Base-by-base conservation (phyloP, 2,329 filamentous ascomycete species). In the Aspergillus fructus region DNA sequence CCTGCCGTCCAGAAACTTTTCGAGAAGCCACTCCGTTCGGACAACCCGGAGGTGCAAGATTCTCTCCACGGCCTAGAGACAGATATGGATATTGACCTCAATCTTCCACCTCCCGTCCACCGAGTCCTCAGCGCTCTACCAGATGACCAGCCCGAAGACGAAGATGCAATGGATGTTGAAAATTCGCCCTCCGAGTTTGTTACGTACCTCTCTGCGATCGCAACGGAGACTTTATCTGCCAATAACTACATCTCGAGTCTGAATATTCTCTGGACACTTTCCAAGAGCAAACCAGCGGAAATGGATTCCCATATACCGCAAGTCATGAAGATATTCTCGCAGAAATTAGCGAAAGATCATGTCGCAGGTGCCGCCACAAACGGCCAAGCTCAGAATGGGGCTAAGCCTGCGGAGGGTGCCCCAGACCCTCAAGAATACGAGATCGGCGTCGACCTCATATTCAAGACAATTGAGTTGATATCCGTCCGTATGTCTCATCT, bases 381-480 rank as follows among this genome's bases (percentile, higher is more conserved):
- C 77, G 34, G 34, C 15, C 73, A 71, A 69, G 69, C 62, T 48
- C 74, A 66, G 62, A 64, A 57, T 59, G 74, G 60, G 50, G 71
- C 67, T 73, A 77, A 62, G 72, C 75, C 66, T 61, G 65, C 69
- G 4, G 74, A 78, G 56, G 71, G 69, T 7, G 62, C 69, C n/a
- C 73, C 91, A 71, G 87, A 88, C 54, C 78, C 86, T 5, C 89
- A 91, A 66, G 92, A 97, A 59, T 82, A 93, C 30, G 90, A 96
- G 68, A 85, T 96, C n/a, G 93, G 94, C 62, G 93, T 91, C 8
- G 88, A 89, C 56, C 78, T 99, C 42, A 96, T 97, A 75, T 88
- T 97, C 68, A 97, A 97, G 77, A 91, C 93, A 9, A 93, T 99
- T 60, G 93, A 97, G 68, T 87, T 97, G 57, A 90, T 96, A 21